These are phyloP conservation scores for Phytophthora cajani DNA, from an alignment of 352 stramenopile genomes.

Conservation along the genomic window DNA sequence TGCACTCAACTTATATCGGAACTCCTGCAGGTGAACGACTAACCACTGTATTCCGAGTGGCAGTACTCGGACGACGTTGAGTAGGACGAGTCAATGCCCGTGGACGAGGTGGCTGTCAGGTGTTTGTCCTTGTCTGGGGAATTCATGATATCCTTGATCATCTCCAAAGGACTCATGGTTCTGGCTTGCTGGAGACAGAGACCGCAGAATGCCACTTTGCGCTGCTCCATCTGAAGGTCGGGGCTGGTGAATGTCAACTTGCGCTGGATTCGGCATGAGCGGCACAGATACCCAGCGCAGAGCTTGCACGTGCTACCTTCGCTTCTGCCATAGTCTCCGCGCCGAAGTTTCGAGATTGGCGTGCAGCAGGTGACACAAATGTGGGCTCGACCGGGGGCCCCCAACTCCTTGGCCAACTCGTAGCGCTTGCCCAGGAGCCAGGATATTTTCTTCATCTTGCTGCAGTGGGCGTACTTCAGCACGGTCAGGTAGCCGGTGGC, in stretches of 20 bases:
- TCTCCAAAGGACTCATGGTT: conserved; percentile 26
- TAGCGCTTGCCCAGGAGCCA: conserved; percentile 33
- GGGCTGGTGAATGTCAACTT: conserved; percentile 34
- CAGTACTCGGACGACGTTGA: conserved; percentile 14
- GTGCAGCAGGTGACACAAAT: conserved; percentile 36
- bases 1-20: not conserved
- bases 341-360: conserved; percentile 20
- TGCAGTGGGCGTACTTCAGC: conserved; percentile 40
- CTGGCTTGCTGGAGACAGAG: conserved; percentile 32
- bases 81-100: conserved; percentile 16
- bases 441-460: conserved; percentile 42
- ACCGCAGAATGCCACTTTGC: conserved; percentile 35
- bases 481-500: conserved; percentile 18
- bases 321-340: conserved; percentile 22
- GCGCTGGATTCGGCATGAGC: conserved; percentile 41
- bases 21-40: not conserved
- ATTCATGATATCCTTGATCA: conserved; percentile 16
- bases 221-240: conserved; percentile 29
- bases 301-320: conserved; percentile 38
- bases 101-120: not conserved
- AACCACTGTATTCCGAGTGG: conserved; percentile 15
- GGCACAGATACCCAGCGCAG: conserved; percentile 43
- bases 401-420: conserved; percentile 19
- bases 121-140: conserved; percentile 3
- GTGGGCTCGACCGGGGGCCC: conserved; percentile 11